Evolutionary conservation across 176 grass and related monocot genomes (phyloP).

Genomic region (Panicum miliaceum): DNA sequence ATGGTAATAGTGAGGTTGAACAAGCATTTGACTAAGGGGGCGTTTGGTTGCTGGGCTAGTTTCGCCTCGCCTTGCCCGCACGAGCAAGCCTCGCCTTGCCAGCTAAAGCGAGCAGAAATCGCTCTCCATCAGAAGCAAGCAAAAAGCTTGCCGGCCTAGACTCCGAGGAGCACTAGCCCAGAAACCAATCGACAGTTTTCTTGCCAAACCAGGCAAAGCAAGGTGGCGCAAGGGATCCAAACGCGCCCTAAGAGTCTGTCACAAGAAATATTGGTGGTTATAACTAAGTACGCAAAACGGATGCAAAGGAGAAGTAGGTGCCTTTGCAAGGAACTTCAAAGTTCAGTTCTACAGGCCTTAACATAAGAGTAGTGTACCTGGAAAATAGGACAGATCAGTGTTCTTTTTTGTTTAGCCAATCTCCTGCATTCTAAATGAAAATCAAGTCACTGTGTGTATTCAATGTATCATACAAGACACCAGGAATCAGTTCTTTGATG

Average conservation of each 20-base stretch:
- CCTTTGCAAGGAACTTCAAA: constrained; percentile 2
- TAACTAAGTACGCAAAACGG: not conserved
- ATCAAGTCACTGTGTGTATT: constrained; percentile 30
- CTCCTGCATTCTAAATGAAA: constrained; percentile 19
- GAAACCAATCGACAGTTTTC: too few relatives aligned
- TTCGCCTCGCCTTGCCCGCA: too few relatives aligned
- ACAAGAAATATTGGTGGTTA: not conserved
- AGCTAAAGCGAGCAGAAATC: too few relatives aligned
- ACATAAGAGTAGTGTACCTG: not conserved
- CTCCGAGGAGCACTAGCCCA: too few relatives aligned
- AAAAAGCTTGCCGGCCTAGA: too few relatives aligned
- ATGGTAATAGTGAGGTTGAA: not conserved
- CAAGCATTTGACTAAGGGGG: constrained; percentile 6
- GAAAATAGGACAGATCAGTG: not conserved
- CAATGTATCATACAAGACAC: constrained; percentile 56
- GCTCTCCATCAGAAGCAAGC: too few relatives aligned
- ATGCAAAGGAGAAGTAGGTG: constrained; percentile 16
- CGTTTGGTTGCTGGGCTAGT: too few relatives aligned
- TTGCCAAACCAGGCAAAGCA: too few relatives aligned
- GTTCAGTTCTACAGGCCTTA: not conserved
- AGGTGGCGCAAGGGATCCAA: too few relatives aligned
- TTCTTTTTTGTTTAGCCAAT: not conserved
- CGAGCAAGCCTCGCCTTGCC: too few relatives aligned
- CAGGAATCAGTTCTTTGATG: constrained; percentile 53
- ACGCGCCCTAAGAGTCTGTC: not conserved